A percentile compares a stretch with the other conserved stretches of the same genome.
Conservation (phyloP, 495 filamentous ascomycete species). For the Lindgomyces ingoldianus region DNA sequence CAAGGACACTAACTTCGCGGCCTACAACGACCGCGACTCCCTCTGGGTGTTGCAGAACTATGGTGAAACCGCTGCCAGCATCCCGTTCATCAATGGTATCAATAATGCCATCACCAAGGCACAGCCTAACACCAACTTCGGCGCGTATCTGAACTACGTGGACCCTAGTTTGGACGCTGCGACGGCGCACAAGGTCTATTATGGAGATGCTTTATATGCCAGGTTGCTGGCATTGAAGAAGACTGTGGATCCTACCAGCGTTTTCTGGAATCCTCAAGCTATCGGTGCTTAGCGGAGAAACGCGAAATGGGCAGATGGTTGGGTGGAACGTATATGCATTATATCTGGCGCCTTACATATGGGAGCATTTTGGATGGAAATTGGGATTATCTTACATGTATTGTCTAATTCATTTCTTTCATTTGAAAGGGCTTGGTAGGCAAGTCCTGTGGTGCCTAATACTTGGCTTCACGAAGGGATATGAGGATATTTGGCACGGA, state of each 20-base stretch:
- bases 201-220: slow-evolving; percentile 51
- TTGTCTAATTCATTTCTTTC: too few species aligned
- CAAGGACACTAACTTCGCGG: slow-evolving; percentile 22
- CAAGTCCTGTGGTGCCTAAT: too few species aligned
- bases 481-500: too few species aligned
- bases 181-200: slow-evolving; percentile 57
- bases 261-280: slow-evolving; percentile 69
- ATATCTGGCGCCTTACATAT: too few species aligned
- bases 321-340: too few species aligned
- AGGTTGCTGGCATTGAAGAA: slow-evolving; percentile 55
- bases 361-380: too few species aligned
- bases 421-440: too few species aligned
- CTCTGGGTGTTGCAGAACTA: slow-evolving; percentile 40
- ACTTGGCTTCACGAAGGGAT: too few species aligned
- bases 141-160: slow-evolving; percentile 70
- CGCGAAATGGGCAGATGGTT: background rate
- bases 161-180: slow-evolving; percentile 58
- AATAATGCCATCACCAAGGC: slow-evolving; percentile 35
- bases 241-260: slow-evolving; percentile 54
- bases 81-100: slow-evolving; percentile 52
- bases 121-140: slow-evolving; percentile 39
- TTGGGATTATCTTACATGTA: too few species aligned
- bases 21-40: slow-evolving; percentile 59
- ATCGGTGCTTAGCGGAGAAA: slow-evolving; percentile 38
- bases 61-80: slow-evolving; percentile 36